These are phyloP conservation scores for Passalora sequoiae DNA, from an alignment of 2,329 filamentous ascomycete genomes.

Conservation along the genomic window DNA sequence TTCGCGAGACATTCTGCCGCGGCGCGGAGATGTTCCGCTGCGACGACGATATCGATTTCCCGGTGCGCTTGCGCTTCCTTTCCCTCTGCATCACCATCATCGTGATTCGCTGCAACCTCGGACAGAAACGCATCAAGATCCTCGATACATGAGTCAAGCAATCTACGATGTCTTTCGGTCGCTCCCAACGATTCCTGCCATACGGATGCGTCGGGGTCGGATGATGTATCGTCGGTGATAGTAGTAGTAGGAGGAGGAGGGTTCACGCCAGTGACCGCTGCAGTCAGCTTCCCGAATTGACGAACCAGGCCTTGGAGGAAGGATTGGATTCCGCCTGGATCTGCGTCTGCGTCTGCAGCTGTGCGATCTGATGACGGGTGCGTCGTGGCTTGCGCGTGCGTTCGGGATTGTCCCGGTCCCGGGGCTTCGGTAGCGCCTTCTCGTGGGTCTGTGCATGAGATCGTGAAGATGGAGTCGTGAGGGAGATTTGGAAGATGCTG, in stretches of 20 bases:
- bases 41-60: slow-evolving; percentile 81
- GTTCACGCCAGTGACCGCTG: slow-evolving; percentile 38
- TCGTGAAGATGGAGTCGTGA: slow-evolving; percentile 50
- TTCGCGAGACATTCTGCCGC: slow-evolving; percentile 75
- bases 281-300: slow-evolving; percentile 67
- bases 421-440: slow-evolving; percentile 33
- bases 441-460: slow-evolving; percentile 77
- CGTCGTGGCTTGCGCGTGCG: no score
- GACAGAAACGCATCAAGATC: slow-evolving; percentile 69
- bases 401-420: slow-evolving; percentile 35
- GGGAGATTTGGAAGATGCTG: slow-evolving; percentile 41
- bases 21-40: slow-evolving; percentile 79
- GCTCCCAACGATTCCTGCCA: slow-evolving; percentile 84
- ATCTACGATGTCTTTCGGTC: slow-evolving; percentile 79
- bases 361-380: no score
- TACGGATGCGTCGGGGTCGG: slow-evolving; percentile 55
- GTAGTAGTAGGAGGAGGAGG: no score
- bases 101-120: slow-evolving; percentile 41
- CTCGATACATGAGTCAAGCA: slow-evolving; percentile 66
- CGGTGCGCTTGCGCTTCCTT: slow-evolving; percentile 22
- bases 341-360: no score
- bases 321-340: slow-evolving; percentile 61
- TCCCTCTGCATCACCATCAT: slow-evolving; percentile 7
- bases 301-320: slow-evolving; percentile 64
- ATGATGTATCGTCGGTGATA: slow-evolving; percentile 30